Conservation (phyloP, 176 grass and related monocot species). For the Dactylis glomerata region DNA sequence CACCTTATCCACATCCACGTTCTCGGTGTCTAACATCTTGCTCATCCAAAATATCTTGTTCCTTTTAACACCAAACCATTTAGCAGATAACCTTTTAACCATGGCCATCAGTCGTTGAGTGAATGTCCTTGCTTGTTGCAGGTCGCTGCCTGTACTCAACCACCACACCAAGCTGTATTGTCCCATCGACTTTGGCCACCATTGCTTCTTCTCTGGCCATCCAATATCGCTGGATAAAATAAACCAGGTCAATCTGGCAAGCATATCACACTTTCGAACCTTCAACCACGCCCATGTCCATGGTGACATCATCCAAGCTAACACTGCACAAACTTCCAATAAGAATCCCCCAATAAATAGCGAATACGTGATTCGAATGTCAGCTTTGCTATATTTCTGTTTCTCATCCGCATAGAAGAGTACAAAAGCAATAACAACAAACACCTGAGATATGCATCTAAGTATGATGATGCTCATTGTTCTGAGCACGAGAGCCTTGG, state of each 20-base stretch:
- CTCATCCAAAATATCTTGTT: not conserved
- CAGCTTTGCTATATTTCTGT: not conserved
- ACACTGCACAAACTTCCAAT: not conserved
- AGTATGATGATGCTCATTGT: not conserved
- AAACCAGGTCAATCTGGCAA: not conserved
- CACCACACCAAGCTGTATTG: not conserved
- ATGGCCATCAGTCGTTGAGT: not conserved
- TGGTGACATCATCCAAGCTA: not conserved
- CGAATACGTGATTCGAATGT: not conserved
- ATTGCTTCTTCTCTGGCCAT: not conserved
- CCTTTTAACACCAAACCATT: not conserved
- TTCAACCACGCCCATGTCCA: not conserved
- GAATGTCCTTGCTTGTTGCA: not conserved
- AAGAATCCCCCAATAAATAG: not conserved
- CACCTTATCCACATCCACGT: not conserved
- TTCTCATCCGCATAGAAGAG: not conserved
- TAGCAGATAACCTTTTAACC: not conserved
- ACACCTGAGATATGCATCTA: not conserved
- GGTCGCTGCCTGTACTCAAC: not conserved
- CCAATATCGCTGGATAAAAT: not conserved
- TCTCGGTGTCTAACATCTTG: not conserved
- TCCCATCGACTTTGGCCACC: not conserved
- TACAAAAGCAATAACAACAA: not conserved
- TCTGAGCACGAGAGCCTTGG: not conserved
- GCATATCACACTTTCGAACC: not conserved